Evolutionary conservation across 306 rosid genomes (phyloP), one percentile per base, ranked within the genome.

Genomic region (Rosa multiflora): DNA sequence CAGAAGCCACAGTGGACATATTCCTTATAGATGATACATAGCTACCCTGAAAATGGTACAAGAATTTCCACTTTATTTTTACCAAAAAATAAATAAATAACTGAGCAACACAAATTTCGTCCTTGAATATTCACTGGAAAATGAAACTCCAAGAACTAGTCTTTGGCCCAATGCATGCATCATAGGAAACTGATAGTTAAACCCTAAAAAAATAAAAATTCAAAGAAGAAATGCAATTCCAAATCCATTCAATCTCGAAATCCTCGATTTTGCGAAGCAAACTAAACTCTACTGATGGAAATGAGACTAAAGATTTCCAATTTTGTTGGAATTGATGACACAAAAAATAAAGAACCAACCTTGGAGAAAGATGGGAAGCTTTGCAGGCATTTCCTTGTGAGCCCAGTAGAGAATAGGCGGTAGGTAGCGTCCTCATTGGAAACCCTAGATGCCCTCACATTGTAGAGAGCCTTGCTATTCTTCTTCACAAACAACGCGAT

Each of bases 391-490:
- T 64, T 58, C 21, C 72, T 48, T 44, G 82, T 14, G 72, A 78
- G 59, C 26, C 82, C 76, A 0, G 76, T 43, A n/a, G 67, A 78
- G 79, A 78, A 40, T 42, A 78, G 47, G 35, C 74, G 53, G 3
- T 12, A 52, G 6, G 78, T 49, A 49, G 35, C 21, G 32, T 77
- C 61, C n/a, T 77, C 52, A 1, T 6, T 49, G n/a, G 73, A 0
- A 14, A 66, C 26, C 52, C 76, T 56, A 11, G 70, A 43, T 4
- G 53, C 51, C 13, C 53, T 23, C 35, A 82, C n/a, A 46, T 66
- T 77, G 81, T n/a, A 21, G 23, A 82, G 78, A 63, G 82, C 70
- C 43, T 72, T 82, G 49, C 23, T 17, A 10, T 72, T 76, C 75
- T 42, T 21, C 69, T 82, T 82, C 15, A 72, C 47, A 71, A 82